These are phyloP conservation scores for Eleusine coracana DNA, from an alignment of 176 grass and related monocot species.

Conservation along the genomic window DNA sequence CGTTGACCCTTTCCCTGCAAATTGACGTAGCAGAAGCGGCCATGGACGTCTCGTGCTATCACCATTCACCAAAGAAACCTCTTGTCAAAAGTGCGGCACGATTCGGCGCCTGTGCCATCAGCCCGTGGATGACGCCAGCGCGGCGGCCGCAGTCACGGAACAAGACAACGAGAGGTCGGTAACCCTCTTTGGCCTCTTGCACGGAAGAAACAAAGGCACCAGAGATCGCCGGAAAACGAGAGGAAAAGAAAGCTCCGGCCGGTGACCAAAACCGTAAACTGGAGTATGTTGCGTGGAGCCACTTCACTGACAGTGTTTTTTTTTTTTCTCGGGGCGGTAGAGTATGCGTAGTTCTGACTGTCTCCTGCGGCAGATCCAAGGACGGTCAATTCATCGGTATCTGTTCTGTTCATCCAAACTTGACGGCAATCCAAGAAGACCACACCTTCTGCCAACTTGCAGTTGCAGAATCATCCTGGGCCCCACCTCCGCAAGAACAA, in stretches of 20 bases:
- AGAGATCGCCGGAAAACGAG: neutral
- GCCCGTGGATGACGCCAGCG: neutral
- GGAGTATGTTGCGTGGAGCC: no score
- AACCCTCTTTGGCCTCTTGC: neutral
- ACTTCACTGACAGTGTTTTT: no score
- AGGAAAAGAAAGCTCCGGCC: no score
- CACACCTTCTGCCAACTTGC: conserved; percentile 32
- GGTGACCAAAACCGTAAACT: no score
- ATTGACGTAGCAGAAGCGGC: no score
- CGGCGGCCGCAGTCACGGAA: neutral
- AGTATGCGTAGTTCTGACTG: neutral
- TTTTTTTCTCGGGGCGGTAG: neutral
- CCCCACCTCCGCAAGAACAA: neutral
- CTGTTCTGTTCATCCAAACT: neutral
- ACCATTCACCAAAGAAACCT: no score
- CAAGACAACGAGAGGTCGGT: neutral
- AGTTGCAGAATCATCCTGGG: no score
- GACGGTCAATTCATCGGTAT: neutral
- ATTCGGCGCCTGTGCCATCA: neutral
- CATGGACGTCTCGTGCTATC: no score
- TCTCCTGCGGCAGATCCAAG: conserved; percentile 16
- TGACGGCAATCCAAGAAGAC: conserved; percentile 12
- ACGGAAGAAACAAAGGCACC: neutral
- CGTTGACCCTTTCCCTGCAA: no score
- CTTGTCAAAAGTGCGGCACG: neutral